These are phyloP conservation scores for Fusarium coffeatum DNA, from an alignment of 2,329 filamentous ascomycete species.

Conservation along the genomic window DNA sequence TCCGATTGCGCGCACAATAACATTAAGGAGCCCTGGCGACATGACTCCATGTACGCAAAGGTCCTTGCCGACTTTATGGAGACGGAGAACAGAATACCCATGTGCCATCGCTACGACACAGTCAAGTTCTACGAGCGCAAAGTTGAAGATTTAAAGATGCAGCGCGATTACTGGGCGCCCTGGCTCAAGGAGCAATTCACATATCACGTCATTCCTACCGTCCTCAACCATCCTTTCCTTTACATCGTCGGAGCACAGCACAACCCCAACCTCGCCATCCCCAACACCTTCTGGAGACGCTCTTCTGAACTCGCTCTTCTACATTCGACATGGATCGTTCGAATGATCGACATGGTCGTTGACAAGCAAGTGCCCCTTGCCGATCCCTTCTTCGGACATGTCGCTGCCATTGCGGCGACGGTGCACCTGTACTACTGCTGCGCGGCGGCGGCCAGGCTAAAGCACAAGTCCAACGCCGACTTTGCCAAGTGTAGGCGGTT, in stretches of 20 bases:
- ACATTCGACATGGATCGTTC: slow-evolving; percentile 65
- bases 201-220: slow-evolving; percentile 63
- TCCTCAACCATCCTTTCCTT: slow-evolving; percentile 65
- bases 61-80: slow-evolving; percentile 64
- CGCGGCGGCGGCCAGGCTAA: slow-evolving; percentile 59
- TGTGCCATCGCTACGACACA: slow-evolving; percentile 64
- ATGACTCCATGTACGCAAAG: slow-evolving; percentile 63
- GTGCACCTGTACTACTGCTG: slow-evolving; percentile 66
- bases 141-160: slow-evolving; percentile 57
- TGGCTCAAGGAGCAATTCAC: slow-evolving; percentile 66
- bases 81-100: slow-evolving; percentile 60
- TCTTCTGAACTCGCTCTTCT: slow-evolving; percentile 63
- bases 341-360: slow-evolving; percentile 65
- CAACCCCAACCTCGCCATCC: slow-evolving; percentile 63
- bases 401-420: slow-evolving; percentile 63
- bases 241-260: slow-evolving; percentile 64
- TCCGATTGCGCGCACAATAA: slow-evolving; percentile 60
- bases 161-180: slow-evolving; percentile 62
- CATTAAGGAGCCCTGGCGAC: slow-evolving; percentile 62
- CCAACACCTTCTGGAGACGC: slow-evolving; percentile 65
- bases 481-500: slow-evolving; percentile 64
- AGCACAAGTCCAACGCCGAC: slow-evolving; percentile 63
- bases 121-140: slow-evolving; percentile 64
- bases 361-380: slow-evolving; percentile 61
- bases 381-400: slow-evolving; percentile 65